These are phyloP conservation scores for Bromus sterilis DNA, from an alignment of 176 grass and related monocot genomes.

Conservation along the genomic window DNA sequence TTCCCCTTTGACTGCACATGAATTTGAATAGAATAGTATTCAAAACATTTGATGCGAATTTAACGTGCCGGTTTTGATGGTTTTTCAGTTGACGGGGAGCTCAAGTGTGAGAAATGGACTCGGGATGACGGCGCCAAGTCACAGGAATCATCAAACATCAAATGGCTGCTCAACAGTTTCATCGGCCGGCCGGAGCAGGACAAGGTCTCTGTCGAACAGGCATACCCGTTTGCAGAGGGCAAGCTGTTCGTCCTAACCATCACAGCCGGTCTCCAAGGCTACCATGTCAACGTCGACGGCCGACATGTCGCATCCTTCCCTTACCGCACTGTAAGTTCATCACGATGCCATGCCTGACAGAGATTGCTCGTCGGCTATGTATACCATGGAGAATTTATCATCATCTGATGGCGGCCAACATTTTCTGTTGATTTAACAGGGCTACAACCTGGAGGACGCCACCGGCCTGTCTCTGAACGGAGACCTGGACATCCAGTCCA, in stretches of 20 bases:
- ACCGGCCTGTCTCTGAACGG: conserved; percentile 58
- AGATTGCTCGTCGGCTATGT: neutral
- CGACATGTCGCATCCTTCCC: conserved; percentile 65
- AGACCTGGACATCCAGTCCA: conserved; percentile 43
- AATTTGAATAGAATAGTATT: neutral
- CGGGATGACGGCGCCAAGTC: conserved; percentile 25
- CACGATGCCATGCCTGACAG: neutral
- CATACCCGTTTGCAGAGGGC: conserved; percentile 56
- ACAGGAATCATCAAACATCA: conserved; percentile 29
- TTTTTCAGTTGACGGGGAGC: conserved; percentile 60
- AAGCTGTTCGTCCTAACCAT: conserved; percentile 62
- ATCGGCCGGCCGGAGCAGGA: conserved; percentile 29
- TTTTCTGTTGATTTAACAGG: conserved; percentile 19
- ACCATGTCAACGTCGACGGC: conserved; percentile 58
- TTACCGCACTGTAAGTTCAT: conserved; percentile 59
- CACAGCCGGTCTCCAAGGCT: conserved; percentile 57
- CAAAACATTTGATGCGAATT: too few species aligned
- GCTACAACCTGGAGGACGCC: conserved; percentile 64
- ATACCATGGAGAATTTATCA: neutral
- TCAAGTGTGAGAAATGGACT: conserved; percentile 77
- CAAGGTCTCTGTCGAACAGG: conserved; percentile 19
- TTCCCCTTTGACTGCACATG: too few species aligned
- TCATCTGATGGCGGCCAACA: neutral
- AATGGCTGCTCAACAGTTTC: conserved; percentile 53
- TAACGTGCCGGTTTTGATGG: too few species aligned